These are phyloP conservation scores for Blastomyces silverae DNA, from an alignment of 2,329 filamentous ascomycete species.

Conservation along the genomic window DNA sequence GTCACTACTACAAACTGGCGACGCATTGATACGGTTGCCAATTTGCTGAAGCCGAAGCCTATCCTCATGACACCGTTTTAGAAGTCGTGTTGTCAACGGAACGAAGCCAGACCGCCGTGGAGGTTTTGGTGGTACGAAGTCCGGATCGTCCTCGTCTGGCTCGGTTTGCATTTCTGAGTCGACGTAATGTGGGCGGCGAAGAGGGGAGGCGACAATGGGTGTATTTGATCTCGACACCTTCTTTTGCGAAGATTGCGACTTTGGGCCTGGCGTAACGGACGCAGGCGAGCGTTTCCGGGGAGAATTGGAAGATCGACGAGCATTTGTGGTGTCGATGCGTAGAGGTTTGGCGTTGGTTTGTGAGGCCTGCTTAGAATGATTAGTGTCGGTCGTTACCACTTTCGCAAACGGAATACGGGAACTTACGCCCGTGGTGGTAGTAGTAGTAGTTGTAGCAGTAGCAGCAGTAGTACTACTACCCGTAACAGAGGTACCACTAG, in stretches of 20 bases:
- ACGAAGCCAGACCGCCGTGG: slow-evolving; percentile 31
- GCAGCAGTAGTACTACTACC: slow-evolving; percentile 37
- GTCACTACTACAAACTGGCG: slow-evolving; percentile 18
- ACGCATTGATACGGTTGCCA: slow-evolving; percentile 22
- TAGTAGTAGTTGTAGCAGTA: slow-evolving; percentile 44
- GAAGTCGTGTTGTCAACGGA: slow-evolving; percentile 39
- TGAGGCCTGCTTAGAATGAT: slow-evolving; percentile 1
- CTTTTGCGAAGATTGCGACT: slow-evolving; percentile 26
- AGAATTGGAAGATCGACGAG: slow-evolving; percentile 34
- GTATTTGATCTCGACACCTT: slow-evolving; percentile 30
- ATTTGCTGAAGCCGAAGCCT: slow-evolving; percentile 33
- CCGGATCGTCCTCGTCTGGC: slow-evolving; percentile 34
- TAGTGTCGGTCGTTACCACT: not conserved
- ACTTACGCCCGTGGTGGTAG: slow-evolving; percentile 26
- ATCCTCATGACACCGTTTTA: slow-evolving; percentile 40
- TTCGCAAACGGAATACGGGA: slow-evolving; percentile 10
- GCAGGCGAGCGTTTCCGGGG: slow-evolving; percentile 28
- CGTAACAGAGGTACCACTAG: slow-evolving; percentile 49
- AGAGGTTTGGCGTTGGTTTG: slow-evolving; percentile 13
- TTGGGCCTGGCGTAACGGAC: slow-evolving; percentile 21
- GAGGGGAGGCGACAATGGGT: slow-evolving; percentile 25
- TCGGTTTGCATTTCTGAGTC: slow-evolving; percentile 41
- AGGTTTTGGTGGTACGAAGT: slow-evolving; percentile 20
- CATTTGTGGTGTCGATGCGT: slow-evolving; percentile 26
- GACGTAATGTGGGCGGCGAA: slow-evolving; percentile 34